phyloP scores from a whole-genome alignment of 306 rosid genomes.

The Trichosanthes truncata region DNA sequence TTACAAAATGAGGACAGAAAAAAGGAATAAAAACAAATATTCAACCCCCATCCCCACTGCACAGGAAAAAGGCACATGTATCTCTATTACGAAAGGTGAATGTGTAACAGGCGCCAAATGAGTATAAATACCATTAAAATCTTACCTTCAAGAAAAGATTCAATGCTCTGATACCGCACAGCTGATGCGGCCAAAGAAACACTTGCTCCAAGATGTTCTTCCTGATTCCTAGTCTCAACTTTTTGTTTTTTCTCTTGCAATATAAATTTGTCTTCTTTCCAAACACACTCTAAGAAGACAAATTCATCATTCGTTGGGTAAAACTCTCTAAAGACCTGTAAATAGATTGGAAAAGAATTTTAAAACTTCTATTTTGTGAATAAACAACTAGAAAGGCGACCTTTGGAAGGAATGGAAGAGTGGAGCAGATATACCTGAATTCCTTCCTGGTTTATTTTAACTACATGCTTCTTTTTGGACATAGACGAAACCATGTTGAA shows the following conservation, averaged over 20 bases:
- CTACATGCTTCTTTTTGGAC: conserved; percentile 52
- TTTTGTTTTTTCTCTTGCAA: conserved; percentile 40
- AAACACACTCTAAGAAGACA: conserved; percentile 49
- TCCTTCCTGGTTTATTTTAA: conserved; percentile 47
- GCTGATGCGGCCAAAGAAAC: conserved; percentile 23
- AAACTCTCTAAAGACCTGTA: conserved; percentile 34
- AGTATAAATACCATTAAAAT: background rate
- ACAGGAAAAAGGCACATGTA: background rate
- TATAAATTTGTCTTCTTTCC: conserved; percentile 58
- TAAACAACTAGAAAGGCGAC: background rate
- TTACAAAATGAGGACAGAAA: background rate
- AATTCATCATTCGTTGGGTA: conserved; percentile 55
- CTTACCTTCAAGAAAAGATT: conserved; percentile 57
- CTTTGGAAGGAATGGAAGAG: background rate
- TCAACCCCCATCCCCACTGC: background rate
- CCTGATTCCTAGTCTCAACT: conserved; percentile 26
- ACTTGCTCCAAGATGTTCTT: conserved; percentile 26
- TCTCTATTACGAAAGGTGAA: background rate
- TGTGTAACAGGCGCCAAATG: background rate
- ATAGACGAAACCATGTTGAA: conserved; percentile 72
- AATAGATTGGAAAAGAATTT: background rate
- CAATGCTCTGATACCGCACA: conserved; percentile 38
- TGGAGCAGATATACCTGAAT: conserved; percentile 45
- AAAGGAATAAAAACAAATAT: no score
- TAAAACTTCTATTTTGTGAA: background rate